These are phyloP conservation scores for Sordaria brevicollis DNA, from an alignment of 495 filamentous ascomycete genomes.

Conservation along the genomic window DNA sequence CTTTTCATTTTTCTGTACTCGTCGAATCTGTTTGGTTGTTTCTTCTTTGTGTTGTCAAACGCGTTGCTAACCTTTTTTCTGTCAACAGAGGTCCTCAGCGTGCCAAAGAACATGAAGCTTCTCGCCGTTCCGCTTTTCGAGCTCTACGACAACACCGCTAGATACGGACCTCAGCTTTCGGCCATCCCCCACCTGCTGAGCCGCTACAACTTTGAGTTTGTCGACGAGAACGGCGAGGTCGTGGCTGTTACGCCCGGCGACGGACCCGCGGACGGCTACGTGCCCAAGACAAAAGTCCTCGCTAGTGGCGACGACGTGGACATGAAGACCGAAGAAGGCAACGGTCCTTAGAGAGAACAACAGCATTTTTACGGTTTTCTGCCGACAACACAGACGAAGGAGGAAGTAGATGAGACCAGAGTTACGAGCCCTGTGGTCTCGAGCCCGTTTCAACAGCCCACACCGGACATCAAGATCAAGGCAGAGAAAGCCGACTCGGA, in stretches of 20 bases:
- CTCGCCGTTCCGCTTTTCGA: slow-evolving; percentile 95
- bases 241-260: slow-evolving; percentile 76
- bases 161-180: slow-evolving; percentile 91
- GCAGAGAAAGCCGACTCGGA: too few species aligned
- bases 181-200: slow-evolving; percentile 91
- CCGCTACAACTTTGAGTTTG: slow-evolving; percentile 94
- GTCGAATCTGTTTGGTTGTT: not conserved
- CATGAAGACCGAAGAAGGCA: slow-evolving; percentile 25
- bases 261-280: slow-evolving; percentile 36
- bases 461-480: too few species aligned
- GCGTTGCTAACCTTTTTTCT: slow-evolving; percentile 12
- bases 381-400: not conserved
- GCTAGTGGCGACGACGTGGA: slow-evolving; percentile 60
- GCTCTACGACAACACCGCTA: slow-evolving; percentile 89
- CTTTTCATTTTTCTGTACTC: not conserved
- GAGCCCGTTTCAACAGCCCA: too few species aligned
- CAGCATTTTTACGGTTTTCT: not conserved
- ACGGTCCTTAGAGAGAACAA: slow-evolving; percentile 10
- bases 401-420: not conserved
- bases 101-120: slow-evolving; percentile 99
- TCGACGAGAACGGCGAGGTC: slow-evolving; percentile 88
- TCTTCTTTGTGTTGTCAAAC: not conserved
- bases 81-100: slow-evolving; percentile 74
- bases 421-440: too few species aligned
- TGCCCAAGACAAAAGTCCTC: slow-evolving; percentile 61